Evolutionary conservation across 2,329 filamentous ascomycete species (phyloP).

Genomic region (Nigrospora osmanthi): DNA sequence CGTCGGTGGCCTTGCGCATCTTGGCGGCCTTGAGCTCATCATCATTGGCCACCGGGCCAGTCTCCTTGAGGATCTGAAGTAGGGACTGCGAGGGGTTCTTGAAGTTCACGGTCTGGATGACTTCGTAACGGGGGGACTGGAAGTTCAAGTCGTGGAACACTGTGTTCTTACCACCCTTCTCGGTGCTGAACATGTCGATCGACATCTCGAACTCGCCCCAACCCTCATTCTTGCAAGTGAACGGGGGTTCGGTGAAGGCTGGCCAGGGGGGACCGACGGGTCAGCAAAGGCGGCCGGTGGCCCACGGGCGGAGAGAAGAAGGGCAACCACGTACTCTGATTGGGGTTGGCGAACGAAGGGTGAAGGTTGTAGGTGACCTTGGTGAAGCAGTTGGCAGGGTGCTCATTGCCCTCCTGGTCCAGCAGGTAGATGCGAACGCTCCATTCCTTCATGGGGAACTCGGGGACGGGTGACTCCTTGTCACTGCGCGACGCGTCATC

Average conservation of each 20-base stretch:
- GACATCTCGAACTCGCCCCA: conserved; percentile 98
- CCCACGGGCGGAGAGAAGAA: neutral
- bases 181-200: conserved; percentile 73
- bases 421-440: conserved; percentile 77
- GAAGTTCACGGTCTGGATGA: conserved; percentile 73
- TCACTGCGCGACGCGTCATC: conserved; percentile 41
- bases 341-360: conserved; percentile 82
- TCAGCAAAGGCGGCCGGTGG: conserved; percentile 6
- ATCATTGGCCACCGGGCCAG: conserved; percentile 75
- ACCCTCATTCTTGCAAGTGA: conserved; percentile 85
- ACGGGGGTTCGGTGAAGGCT: conserved; percentile 81
- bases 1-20: conserved; percentile 43
- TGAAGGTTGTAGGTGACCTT: conserved; percentile 92
- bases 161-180: conserved; percentile 76
- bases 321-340: conserved; percentile 60
- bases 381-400: conserved; percentile 77
- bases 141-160: conserved; percentile 93
- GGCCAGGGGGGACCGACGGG: neutral
- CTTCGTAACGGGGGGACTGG: conserved; percentile 70
- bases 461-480: conserved; percentile 73
- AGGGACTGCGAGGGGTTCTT: conserved; percentile 89
- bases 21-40: conserved; percentile 59
- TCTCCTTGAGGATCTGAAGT: conserved; percentile 70
- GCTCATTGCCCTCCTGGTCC: conserved; percentile 78
- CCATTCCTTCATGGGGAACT: conserved; percentile 91